These are phyloP conservation scores for Acacia pycnantha DNA, from an alignment of 331 rosid genomes.

Conservation along the genomic window DNA sequence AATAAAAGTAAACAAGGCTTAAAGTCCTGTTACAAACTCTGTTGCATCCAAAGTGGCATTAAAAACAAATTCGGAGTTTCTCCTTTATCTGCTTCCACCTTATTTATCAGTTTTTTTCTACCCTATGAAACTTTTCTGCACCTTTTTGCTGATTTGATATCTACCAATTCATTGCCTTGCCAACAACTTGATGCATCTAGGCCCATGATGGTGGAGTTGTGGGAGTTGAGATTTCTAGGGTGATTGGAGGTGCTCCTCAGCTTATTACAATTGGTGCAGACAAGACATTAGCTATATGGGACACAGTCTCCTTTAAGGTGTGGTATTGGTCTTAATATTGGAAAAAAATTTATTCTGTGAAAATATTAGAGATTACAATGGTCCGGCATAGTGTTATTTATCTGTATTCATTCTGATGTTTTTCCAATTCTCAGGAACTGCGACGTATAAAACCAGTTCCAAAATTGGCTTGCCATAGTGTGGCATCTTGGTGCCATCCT, in stretches of 20 bases:
- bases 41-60: slow-evolving; percentile 7
- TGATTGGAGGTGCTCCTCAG: slow-evolving; percentile 95
- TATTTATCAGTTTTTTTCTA: not conserved
- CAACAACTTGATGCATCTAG: slow-evolving; percentile 45
- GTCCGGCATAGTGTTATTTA: slow-evolving; percentile 20
- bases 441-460: slow-evolving; percentile 98
- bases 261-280: slow-evolving; percentile 98
- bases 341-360: slow-evolving; percentile 5
- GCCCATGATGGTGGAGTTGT: slow-evolving; percentile 99
- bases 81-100: not conserved
- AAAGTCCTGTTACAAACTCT: not conserved
- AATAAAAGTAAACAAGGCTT: not conserved
- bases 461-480: slow-evolving; percentile 94
- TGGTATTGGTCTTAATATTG: slow-evolving; percentile 7
- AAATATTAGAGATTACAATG: slow-evolving; percentile 22
- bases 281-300: slow-evolving; percentile 98
- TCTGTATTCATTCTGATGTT: slow-evolving; percentile 9
- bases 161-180: slow-evolving; percentile 30
- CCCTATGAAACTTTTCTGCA: slow-evolving; percentile 11
- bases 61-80: not conserved
- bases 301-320: slow-evolving; percentile 93
- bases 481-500: slow-evolving; percentile 99
- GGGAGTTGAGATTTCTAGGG: slow-evolving; percentile 96
- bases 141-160: slow-evolving; percentile 7
- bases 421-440: slow-evolving; percentile 63